Conservation (phyloP, 306 rosid genomes). For the Betula pendula region DNA sequence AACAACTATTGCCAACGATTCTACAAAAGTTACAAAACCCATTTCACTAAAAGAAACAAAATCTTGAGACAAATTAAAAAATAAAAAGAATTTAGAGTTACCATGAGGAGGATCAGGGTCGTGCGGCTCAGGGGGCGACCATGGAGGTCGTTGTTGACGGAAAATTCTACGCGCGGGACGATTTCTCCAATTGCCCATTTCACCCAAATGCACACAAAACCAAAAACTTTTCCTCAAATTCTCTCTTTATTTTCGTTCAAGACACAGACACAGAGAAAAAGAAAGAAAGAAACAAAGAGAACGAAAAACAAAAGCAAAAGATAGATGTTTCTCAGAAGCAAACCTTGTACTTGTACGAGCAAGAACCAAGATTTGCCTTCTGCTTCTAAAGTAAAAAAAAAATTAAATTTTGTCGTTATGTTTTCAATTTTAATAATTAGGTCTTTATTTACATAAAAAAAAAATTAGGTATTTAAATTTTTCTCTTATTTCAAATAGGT, state of each 20-base stretch:
- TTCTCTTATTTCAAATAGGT: no score
- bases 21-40: neutral
- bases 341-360: neutral
- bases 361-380: neutral
- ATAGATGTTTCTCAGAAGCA: no score
- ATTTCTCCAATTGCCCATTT: constrained; percentile 79
- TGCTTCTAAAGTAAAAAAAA: neutral
- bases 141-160: constrained; percentile 50
- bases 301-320: neutral
- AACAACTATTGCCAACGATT: neutral
- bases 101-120: constrained; percentile 60
- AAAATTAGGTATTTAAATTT: no score
- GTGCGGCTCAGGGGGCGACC: constrained; percentile 31
- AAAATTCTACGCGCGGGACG: constrained; percentile 50
- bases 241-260: neutral
- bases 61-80: neutral
- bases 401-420: no score
- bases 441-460: no score
- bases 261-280: constrained; percentile 2
- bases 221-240: neutral
- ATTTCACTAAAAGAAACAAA: neutral
- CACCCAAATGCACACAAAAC: constrained; percentile 2
- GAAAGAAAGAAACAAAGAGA: neutral
- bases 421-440: no score
- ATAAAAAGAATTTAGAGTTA: constrained; percentile 10